Base-by-base conservation (phyloP, 768 basidiomycete genomes). In the Psilocybe cubensis region DNA sequence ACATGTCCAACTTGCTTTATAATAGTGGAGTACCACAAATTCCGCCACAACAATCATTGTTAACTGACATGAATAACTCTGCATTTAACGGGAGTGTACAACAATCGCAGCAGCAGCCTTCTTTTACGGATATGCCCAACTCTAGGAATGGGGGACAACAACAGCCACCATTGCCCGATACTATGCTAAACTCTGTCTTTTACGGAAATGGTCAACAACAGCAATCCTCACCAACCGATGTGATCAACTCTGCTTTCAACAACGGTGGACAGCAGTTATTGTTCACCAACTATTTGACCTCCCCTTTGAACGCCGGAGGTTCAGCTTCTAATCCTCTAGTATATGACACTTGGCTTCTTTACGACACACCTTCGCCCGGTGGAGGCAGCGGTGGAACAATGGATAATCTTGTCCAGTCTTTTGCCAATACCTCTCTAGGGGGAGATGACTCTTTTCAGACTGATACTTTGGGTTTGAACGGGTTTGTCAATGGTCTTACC, bases 151-250 rank as follows among this genome's bases (percentile, higher is more conserved):
- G n/a, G 3, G 52, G 59, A 41, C 62, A 59, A 28, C 62, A 61
- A 14, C 61, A 65, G n/a, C 63, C 52, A 12, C 57, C 54, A 21
- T 35, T 52, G 33, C 47, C 46, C 17, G 57, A 56, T n/a, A n/a
- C n/a, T 35, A 52, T 44, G 49, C 43, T 48, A 9, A 51, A 59
- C 41, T 52, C 57, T 6, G 38, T n/a, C n/a, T n/a, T n/a, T n/a
- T n/a, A n/a, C n/a, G 23, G 23, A 46, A 40, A 12, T 57, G 24
- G 50, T 35, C 35, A 14, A 57, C 50, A 52, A 35, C 27, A 54
- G 56, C 56, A 52, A 20, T 47, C 46, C 4, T 20, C 46, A 18
- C 8, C 27, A 17, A 28, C 52, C n/a, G 42, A 31, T 11, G 20
- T 31, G 20, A 28, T 38, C 6, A 31, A 29, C 20, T 31, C 48